Evolutionary conservation across 2,329 filamentous ascomycete species (phyloP), one percentile per base, ranked within the genome.

Genomic region (Aschersonia sp.): DNA sequence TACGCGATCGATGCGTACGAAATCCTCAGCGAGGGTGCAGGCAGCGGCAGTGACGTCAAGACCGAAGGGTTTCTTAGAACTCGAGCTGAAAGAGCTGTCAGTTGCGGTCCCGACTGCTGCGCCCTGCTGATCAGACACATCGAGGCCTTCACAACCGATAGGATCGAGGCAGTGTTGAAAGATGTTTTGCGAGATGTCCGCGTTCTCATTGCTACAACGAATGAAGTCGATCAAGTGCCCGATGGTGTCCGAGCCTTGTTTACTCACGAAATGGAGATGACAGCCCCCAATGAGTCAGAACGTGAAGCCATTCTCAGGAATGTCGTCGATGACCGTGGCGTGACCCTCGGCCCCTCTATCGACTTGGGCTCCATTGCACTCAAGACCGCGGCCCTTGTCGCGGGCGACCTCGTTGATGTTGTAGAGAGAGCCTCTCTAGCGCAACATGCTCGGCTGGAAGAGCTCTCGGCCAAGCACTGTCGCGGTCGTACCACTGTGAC

Each of bases 381-480:
- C 46, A 97, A 97, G 69, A 98, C 92, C 7, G 92, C 92, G 6
- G 92, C 92, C 2, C 72, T 98, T 6, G 92, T 98, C 4, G 92
- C 92, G 22, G 92, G 89, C 11, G 90, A 98, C 60, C 69, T 98
- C 8, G 83, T 94, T 1, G 92, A 98, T 59, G 90, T 98, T 0
- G 87, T 96, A 33, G 89, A 96, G 58, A 79, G 92, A 44, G 92
- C 92, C 1, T 71, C 87, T 1, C 80, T 90, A 9, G 87, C 87
- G 6, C 81, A 85, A 52, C 77, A 76, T 42, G 74, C 79, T 40
- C 83, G 92, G 4, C 72, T 98, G 1, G 84, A 94, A 61, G 68
- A 73, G 22, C 71, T 97, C 7, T 83, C 86, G 0, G 61, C 59
- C 9, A 68, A 69, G 46, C 63, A 65, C 10, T 65, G 67, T 0